These are phyloP conservation scores for Gentiana dahurica DNA, from an alignment of 257 asterid species.

Conservation along the genomic window DNA sequence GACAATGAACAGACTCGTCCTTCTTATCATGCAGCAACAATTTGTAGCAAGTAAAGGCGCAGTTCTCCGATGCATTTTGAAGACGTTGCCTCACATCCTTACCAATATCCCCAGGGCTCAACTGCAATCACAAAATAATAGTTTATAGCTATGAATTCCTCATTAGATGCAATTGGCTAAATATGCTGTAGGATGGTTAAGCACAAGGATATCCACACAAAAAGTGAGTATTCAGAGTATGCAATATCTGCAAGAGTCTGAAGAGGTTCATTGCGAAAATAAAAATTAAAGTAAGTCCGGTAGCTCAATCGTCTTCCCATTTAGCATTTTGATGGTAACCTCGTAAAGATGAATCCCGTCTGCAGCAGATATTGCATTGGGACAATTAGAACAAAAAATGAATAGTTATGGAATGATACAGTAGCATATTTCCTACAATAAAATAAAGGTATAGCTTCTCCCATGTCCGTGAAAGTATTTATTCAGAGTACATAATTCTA, in stretches of 20 bases:
- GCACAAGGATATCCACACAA: background rate
- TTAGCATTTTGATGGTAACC: constrained; percentile 75
- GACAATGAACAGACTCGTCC: constrained; percentile 66
- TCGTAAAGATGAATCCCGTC: constrained; percentile 78
- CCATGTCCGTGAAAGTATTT: no score
- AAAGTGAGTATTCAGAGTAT: background rate
- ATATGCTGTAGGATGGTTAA: background rate
- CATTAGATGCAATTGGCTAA: background rate
- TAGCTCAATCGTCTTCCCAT: constrained; percentile 84
- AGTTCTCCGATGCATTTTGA: constrained; percentile 91
- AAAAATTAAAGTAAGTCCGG: constrained; percentile 19
- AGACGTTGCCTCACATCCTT: constrained; percentile 98
- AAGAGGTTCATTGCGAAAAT: background rate
- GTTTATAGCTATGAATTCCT: background rate
- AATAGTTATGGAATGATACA: background rate
- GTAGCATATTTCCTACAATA: no score
- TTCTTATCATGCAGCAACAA: constrained; percentile 54
- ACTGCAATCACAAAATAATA: constrained; percentile 38
- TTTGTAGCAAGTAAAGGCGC: constrained; percentile 90
- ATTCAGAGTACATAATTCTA: no score
- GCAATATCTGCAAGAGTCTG: constrained; percentile 9
- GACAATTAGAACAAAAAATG: background rate
- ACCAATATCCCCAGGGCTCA: constrained; percentile 96
- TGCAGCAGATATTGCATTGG: constrained; percentile 23
- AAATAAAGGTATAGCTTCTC: background rate